Evolutionary conservation across 2,329 filamentous ascomycete genomes (phyloP), one percentile per base, ranked within the genome.

Genomic region (Fusarium xyrophilum): DNA sequence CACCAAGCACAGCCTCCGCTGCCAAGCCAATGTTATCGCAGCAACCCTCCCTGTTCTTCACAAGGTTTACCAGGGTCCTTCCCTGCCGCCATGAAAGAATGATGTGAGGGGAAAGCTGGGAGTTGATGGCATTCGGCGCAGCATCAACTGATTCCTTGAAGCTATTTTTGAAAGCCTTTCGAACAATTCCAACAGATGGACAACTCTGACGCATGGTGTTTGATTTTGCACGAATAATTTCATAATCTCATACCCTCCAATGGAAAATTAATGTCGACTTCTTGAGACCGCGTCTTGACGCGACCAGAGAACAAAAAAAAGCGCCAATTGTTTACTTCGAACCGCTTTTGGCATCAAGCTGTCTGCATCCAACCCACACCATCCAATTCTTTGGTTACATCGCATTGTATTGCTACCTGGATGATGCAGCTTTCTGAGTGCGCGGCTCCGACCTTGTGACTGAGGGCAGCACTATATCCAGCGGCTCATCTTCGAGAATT

Each of bases 11-110:
- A 69, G 72, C 72, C 72, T 73, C 72, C 60, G 59, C 62, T 62
- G 55, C 58, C 57, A 60, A 65, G 72, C 66, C 73, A 70, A 71
- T 73, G 48, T 63, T 66, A 67, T 73, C 62, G 68, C 67, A 66
- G 69, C 63, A 68, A 68, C 66, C 28, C 51, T 46, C 51, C 51
- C 28, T 53, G 36, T 43, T 35, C 57, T 43, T 68, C 44, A 53
- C 44, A 60, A 70, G 60, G 56, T 51, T 70, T 54, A 48, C 60
- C 68, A 50, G 47, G 71, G 65, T 50, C 42, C 21, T 63, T 69
- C 71, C 69, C 46, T 71, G 71, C 68, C 56, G 38, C 52, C 44
- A 56, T 52, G 58, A 21, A 25, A 38, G 44, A 28, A 51, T 52
- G 57, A 54, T 55, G 50, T 39, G 39, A 55, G 39, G 46, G 60